A percentile compares a stretch with the other conserved stretches of the same genome.
Evolutionary conservation across 2,329 filamentous ascomycete genomes (phyloP).

Genomic region (Davidsoniella australis): DNA sequence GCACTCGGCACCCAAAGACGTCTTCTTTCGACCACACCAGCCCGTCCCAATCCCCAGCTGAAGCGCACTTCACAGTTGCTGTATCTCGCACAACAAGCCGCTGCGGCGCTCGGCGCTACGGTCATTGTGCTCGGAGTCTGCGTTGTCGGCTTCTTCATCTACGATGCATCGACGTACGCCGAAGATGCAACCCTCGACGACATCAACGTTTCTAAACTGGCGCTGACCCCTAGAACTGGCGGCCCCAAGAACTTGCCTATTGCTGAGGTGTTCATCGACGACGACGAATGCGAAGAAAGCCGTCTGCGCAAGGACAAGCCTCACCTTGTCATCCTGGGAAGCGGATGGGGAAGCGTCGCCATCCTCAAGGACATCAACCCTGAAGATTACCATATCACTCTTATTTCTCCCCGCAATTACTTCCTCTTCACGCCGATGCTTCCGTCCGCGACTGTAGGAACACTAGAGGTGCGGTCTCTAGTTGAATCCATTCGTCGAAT

Average conservation of each 20-base stretch:
- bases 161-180: constrained; percentile 82
- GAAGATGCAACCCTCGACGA: constrained; percentile 51
- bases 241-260: constrained; percentile 94
- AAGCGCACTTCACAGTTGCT: constrained; percentile 28
- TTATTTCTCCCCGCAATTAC: constrained; percentile 88
- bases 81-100: constrained; percentile 49
- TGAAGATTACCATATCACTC: constrained; percentile 87
- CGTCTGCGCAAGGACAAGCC: constrained; percentile 69
- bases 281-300: constrained; percentile 62
- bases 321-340: constrained; percentile 77
- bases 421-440: constrained; percentile 98
- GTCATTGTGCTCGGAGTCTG: constrained; percentile 51
- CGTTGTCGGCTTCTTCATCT: constrained; percentile 75
- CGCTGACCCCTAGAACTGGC: constrained; percentile 62
- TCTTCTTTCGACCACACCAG: constrained; percentile 1
- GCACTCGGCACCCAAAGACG: constrained; percentile 1
- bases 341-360: constrained; percentile 88
- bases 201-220: constrained; percentile 68
- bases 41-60: background rate
- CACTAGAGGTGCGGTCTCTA: constrained; percentile 73
- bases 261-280: constrained; percentile 71
- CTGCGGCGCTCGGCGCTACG: constrained; percentile 59
- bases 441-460: constrained; percentile 90
- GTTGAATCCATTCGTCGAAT: constrained; percentile 88
- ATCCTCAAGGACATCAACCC: constrained; percentile 78